Percentiles rank a stretch among this genome's conserved stretches.
Conservation (phyloP, 2,329 filamentous ascomycete species). For the Neopestalotiopsis sp. region DNA sequence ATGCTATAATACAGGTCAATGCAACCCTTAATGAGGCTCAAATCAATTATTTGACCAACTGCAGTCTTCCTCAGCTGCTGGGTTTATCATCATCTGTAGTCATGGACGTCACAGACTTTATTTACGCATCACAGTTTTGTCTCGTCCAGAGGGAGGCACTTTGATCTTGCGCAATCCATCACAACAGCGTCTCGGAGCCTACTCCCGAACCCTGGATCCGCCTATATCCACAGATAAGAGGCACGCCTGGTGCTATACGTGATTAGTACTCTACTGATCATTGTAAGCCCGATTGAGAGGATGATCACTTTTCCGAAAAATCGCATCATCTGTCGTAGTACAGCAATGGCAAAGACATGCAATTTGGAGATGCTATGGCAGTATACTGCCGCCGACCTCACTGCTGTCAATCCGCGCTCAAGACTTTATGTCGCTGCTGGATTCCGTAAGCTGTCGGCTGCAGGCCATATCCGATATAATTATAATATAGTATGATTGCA, state of each 20-base stretch:
- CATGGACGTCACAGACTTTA: not conserved
- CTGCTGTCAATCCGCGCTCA: too few species aligned
- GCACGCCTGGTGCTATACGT: not conserved
- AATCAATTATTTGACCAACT: not conserved
- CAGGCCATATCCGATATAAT: too few species aligned
- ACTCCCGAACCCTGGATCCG: not conserved
- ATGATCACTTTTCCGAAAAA: not conserved
- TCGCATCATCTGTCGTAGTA: not conserved
- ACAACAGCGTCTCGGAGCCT: not conserved
- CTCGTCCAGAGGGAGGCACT: too few species aligned
- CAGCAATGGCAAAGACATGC: too few species aligned
- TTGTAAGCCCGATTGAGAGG: not conserved
- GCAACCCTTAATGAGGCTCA: not conserved
- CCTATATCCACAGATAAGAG: not conserved
- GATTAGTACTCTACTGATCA: too few species aligned
- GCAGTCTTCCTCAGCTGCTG: not conserved
- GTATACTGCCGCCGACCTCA: too few species aligned
- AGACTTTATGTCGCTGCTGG: too few species aligned
- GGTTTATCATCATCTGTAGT: not conserved
- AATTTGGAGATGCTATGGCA: too few species aligned
- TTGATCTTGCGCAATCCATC: not conserved
- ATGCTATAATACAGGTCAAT: not conserved
- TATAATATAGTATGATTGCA: too few species aligned
- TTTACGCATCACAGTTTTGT: not conserved
- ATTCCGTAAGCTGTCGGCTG: too few species aligned